Base-by-base conservation (phyloP, 1,284 basidiomycete species). In the Naganishia sp. region DNA sequence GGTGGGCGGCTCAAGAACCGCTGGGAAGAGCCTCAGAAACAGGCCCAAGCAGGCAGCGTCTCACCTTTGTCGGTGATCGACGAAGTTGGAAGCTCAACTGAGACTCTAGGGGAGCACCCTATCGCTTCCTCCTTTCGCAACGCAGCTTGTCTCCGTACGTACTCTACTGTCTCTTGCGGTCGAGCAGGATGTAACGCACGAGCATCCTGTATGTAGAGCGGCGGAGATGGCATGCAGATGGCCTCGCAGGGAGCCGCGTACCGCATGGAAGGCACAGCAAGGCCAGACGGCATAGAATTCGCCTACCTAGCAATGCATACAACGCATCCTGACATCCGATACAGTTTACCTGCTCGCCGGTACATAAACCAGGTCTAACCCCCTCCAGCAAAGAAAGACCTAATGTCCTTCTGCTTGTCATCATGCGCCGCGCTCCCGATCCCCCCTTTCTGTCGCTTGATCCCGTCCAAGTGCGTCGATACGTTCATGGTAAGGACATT, bases 371-470 rank as follows among this genome's bases (percentile, higher is more conserved):
- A 21, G 10, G 13, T 6, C 50, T 52, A 60, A 13, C 56, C 50
- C 15, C 73, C 82, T 3, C 87, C 87, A n/a, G 83, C 85, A 72
- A 93, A 90, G 81, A 92, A 92, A 5, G 85, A 84, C 18, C 88
- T 84, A 65, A 93, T 87, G 72, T 87, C 85, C 70, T 84, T 83
- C 75, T 94, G 91, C 66, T 85, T 85, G 39, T 87, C 85, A 73
- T 94, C 91, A 72, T 87, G 84, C 0, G 85, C 85, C 10, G 84
- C 77, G 51, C 86, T 88, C 3, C 89, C 88, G 51, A 91, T 88
- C 0, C 91, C 91, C 0, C 89, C 90, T 67, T 84, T 84, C 74
- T 92, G 90, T 6, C 90, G 85, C 69, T 84, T 84, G 4, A 82
- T 57, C 0, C 77, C 77, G 0, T 78, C 75, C 9, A 82, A 70